Percentiles rank a stretch among this genome's conserved stretches.
Evolutionary conservation across 169 alveolate genomes (phyloP).

Genomic region (Plasmodium billcollinsi): DNA sequence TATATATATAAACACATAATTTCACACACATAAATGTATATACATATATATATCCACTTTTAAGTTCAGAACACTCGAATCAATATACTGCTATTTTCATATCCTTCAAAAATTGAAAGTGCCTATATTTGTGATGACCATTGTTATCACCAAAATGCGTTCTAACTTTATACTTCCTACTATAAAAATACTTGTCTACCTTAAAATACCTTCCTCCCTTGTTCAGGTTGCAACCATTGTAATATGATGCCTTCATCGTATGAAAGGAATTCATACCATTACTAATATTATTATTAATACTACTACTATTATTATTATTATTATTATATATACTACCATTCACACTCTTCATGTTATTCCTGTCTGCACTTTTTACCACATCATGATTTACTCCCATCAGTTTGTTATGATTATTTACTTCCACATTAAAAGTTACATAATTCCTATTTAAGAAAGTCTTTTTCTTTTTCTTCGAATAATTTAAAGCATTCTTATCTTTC

Average conservation of each 20-base stretch:
- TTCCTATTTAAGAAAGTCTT: conserved; percentile 26
- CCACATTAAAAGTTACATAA: conserved; percentile 13
- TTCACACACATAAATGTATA: no score
- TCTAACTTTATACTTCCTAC: conserved; percentile 36
- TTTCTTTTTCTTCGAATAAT: conserved; percentile 44
- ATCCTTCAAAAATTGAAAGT: conserved; percentile 33
- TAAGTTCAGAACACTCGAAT: background rate
- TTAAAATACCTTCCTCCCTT: conserved; percentile 11
- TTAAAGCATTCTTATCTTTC: conserved; percentile 4
- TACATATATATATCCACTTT: no score
- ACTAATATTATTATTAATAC: background rate
- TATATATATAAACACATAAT: no score
- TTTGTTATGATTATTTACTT: background rate
- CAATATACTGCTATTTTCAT: conserved; percentile 45
- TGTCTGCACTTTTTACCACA: background rate
- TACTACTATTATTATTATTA: background rate
- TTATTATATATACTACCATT: background rate
- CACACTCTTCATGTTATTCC: background rate
- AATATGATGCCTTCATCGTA: conserved; percentile 20
- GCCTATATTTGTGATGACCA: conserved; percentile 12
- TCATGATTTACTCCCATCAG: conserved; percentile 7
- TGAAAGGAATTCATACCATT: background rate
- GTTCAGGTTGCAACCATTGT: conserved; percentile 30
- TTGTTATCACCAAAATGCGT: conserved; percentile 12
- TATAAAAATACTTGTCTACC: conserved; percentile 39